Evolutionary conservation across 306 rosid species (phyloP), one percentile per base, ranked within the genome.

Genomic region (Casuarina glauca): DNA sequence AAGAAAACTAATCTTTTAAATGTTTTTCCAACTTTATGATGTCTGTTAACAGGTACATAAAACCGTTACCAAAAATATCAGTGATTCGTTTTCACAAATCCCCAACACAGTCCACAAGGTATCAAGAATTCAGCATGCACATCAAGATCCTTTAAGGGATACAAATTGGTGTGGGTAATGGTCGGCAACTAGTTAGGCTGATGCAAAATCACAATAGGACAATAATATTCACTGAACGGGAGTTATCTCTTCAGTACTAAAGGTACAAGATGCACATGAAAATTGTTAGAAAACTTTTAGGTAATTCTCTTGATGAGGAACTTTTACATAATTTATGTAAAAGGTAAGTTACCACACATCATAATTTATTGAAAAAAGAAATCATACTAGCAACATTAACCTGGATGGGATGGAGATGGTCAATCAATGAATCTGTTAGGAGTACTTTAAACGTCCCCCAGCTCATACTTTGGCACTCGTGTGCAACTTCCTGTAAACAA

Each of bases 331-430:
- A 58, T 52, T n/a, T 17, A 68, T 54, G 71, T 71, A 50, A 52
- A 58, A 77, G 64, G 62, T 53, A 20, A 83, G 51, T 72, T 52
- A 57, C 55, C 55, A 8, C 51, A 76, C 9, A 13, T 42, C 75
- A 76, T 42, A 74, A 71, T 71, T 74, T 70, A 73, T 55, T 54
- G 49, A 77, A 38, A 77, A 46, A 81, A 57, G 45, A 81, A 51
- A 61, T 72, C 72, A 71, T 45, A 41, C 54, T 69, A 68, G 54
- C 58, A 20, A 52, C 69, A 49, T 54, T 78, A 85, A 92, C 98
- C 98, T 95, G 98, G 82, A 95, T 91, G 46, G 97, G 97, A 73
- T 88, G 85, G 75, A 95, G 86, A 80, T 95, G 97, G 75, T 91
- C 91, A 78, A 92, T 85, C 91, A 95, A 75, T 45, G 89, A 88